A percentile compares a stretch with the other conserved stretches of the same genome.
phyloP scores from a whole-genome alignment of 1,284 basidiomycete genomes.

The Fereydounia khargensis region DNA sequence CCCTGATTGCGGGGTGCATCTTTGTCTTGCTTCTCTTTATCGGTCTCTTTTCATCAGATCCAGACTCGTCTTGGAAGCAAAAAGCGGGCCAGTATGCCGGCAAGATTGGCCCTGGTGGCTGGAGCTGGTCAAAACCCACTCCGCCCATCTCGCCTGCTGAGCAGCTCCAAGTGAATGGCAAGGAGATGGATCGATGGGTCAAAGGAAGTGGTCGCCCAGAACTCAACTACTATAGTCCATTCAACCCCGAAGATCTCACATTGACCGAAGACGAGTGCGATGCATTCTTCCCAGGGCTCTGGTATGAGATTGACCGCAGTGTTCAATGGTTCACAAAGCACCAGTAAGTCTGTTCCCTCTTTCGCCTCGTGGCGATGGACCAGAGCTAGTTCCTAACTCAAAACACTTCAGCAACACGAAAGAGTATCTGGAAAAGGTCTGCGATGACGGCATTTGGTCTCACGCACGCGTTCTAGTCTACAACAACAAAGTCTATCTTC shows the following conservation, averaged over 20 bases:
- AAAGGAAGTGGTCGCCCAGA: slow-evolving; percentile 21
- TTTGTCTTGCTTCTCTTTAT: slow-evolving; percentile 24
- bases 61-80: slow-evolving; percentile 4
- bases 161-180: slow-evolving; percentile 6
- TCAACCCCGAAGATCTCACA: slow-evolving; percentile 49
- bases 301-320: slow-evolving; percentile 45
- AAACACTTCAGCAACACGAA: slow-evolving; percentile 12
- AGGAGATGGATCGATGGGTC: slow-evolving; percentile 28
- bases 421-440: slow-evolving; percentile 44
- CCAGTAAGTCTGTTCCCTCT: too few species aligned
- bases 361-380: too few species aligned
- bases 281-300: slow-evolving; percentile 47
- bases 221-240: slow-evolving; percentile 37
- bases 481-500: slow-evolving; percentile 48
- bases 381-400: too few species aligned
- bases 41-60: slow-evolving; percentile 13
- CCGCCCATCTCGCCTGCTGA: neutral
- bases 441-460: slow-evolving; percentile 45
- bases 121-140: neutral
- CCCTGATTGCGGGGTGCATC: slow-evolving; percentile 11
- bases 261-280: slow-evolving; percentile 51
- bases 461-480: slow-evolving; percentile 50
- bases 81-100: slow-evolving; percentile 32
- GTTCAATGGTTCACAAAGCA: slow-evolving; percentile 35
- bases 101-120: slow-evolving; percentile 5